These are phyloP conservation scores for Kwoniella dendrophila DNA, from an alignment of 768 basidiomycete genomes.

Conservation along the genomic window DNA sequence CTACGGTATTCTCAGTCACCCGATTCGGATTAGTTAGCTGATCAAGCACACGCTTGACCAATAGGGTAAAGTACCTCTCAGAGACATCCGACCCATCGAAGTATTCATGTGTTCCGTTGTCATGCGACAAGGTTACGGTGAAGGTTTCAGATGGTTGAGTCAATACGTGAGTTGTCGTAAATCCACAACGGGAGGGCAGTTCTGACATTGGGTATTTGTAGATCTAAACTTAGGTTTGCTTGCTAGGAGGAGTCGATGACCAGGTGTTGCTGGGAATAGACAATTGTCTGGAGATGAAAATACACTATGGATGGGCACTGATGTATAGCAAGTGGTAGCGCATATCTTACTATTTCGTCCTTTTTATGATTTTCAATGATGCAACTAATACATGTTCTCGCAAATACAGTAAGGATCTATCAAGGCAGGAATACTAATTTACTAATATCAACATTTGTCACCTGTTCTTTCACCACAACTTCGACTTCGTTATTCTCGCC, in stretches of 20 bases:
- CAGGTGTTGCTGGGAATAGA: no score
- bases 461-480: neutral
- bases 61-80: slow-evolving; percentile 95
- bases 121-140: slow-evolving; percentile 96
- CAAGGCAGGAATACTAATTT: neutral
- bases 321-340: neutral
- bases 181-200: neutral
- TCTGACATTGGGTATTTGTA: neutral
- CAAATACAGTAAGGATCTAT: neutral
- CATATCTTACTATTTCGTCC: neutral
- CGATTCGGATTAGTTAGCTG: slow-evolving; percentile 2
- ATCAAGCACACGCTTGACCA: slow-evolving; percentile 8
- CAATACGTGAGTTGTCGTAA: slow-evolving; percentile 76
- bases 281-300: no score
- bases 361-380: slow-evolving; percentile 17
- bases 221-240: neutral
- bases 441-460: neutral
- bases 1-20: no score
- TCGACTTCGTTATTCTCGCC: neutral
- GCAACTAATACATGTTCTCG: slow-evolving; percentile 13
- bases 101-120: slow-evolving; percentile 99
- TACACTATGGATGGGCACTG: neutral
- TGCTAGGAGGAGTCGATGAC: no score
- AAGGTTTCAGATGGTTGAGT: slow-evolving; percentile 97
- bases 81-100: slow-evolving; percentile 96